Evolutionary conservation across 805 yeast genomes (phyloP).

Genomic region (Metschnikowia colocasiae): DNA sequence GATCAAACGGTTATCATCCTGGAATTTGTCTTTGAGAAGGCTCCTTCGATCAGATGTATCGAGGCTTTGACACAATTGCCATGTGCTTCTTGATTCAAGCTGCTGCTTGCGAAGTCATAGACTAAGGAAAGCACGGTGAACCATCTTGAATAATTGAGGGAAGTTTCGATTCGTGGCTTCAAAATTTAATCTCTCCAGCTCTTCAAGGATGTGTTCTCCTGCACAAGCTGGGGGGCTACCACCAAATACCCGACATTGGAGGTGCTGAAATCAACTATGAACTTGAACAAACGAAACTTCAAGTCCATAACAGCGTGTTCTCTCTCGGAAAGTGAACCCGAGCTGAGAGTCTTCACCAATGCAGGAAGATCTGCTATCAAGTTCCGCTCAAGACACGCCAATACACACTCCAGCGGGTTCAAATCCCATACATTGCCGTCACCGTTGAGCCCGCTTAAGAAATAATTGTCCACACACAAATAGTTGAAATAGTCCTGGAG

Average conservation of each 20-base stretch:
- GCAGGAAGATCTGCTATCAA: slow-evolving; percentile 30
- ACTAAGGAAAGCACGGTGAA: too few species aligned
- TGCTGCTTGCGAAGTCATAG: too few species aligned
- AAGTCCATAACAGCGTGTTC: slow-evolving; percentile 23
- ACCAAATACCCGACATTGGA: slow-evolving; percentile 40
- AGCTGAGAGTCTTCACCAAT: slow-evolving; percentile 23
- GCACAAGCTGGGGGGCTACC: slow-evolving; percentile 18
- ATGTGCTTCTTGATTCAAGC: too few species aligned
- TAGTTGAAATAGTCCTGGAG: slow-evolving; percentile 40
- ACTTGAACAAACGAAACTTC: slow-evolving; percentile 38
- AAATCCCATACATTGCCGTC: slow-evolving; percentile 45
- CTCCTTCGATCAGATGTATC: too few species aligned
- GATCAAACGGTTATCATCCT: too few species aligned
- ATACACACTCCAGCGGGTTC: slow-evolving; percentile 47
- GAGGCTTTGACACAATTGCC: too few species aligned
- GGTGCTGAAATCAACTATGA: slow-evolving; percentile 38
- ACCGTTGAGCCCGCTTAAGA: slow-evolving; percentile 33
- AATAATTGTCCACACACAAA: slow-evolving; percentile 52
- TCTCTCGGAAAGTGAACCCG: slow-evolving; percentile 13
- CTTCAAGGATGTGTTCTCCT: background rate
- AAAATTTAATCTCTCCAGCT: slow-evolving; percentile 7
- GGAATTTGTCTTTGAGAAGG: too few species aligned
- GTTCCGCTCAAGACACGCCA: slow-evolving; percentile 55
- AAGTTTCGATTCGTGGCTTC: background rate
- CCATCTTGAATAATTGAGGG: too few species aligned